Conservation (phyloP, 495 filamentous ascomycete genomes). For the Penicillium alfredii region DNA sequence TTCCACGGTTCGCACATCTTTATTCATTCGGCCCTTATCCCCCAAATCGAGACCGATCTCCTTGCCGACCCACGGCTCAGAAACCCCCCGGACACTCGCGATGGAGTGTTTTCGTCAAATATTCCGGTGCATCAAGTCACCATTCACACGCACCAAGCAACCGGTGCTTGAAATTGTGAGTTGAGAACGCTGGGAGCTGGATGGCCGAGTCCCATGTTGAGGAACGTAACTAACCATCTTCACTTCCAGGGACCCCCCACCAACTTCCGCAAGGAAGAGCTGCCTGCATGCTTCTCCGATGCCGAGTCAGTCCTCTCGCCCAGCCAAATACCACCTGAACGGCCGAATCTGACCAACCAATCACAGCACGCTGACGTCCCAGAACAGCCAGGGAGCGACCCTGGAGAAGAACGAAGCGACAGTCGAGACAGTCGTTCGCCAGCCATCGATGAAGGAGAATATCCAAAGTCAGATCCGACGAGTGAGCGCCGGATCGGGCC, state of each 20-base stretch:
- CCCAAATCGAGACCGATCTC: conserved; percentile 8
- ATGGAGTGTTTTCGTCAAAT: conserved; percentile 43
- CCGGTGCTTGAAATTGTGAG: conserved; percentile 37
- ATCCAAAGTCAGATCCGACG: conserved; percentile 30
- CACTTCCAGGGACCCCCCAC: conserved; percentile 35
- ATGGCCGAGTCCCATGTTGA: neutral
- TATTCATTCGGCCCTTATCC: conserved; percentile 4
- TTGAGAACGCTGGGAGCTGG: no score
- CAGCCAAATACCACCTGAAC: conserved; percentile 12
- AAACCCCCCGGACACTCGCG: no score
- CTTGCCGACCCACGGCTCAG: conserved; percentile 1
- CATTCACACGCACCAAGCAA: conserved; percentile 27
- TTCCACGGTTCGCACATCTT: conserved; percentile 1
- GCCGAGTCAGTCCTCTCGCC: conserved; percentile 38
- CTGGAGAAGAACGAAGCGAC: conserved; percentile 27
- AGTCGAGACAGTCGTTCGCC: conserved; percentile 21
- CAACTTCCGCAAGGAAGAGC: conserved; percentile 43
- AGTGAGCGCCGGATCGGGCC: conserved; percentile 27
- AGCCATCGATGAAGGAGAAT: conserved; percentile 27
- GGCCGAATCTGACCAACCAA: conserved; percentile 27
- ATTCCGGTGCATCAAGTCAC: conserved; percentile 30
- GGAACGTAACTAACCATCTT: neutral
- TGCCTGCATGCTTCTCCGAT: conserved; percentile 36
- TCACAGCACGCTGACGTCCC: conserved; percentile 36
- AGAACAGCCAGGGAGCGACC: conserved; percentile 27